Conservation (phyloP, 1,284 basidiomycete species). For the Ceratobasidium sp. region DNA sequence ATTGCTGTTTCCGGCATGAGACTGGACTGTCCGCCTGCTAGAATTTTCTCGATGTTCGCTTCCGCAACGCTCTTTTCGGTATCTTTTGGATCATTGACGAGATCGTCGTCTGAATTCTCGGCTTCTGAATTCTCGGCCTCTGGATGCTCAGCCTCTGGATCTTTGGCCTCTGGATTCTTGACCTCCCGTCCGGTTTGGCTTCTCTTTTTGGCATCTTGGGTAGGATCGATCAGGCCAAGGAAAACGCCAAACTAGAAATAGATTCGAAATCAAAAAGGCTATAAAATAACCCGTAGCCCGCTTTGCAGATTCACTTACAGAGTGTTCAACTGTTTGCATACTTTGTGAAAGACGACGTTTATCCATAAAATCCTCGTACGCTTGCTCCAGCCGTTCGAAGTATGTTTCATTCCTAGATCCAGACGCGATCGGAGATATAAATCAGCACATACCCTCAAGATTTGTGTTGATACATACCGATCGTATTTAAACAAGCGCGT, state of each 20-base stretch:
- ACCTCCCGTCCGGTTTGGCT: not conserved
- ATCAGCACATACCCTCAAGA: no score
- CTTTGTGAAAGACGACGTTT: conserved; percentile 31
- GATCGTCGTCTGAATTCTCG: conserved; percentile 21
- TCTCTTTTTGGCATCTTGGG: conserved; percentile 24
- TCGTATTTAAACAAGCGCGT: conserved; percentile 27
- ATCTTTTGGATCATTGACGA: conserved; percentile 5
- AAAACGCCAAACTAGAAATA: conserved; percentile 23
- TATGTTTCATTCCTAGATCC: conserved; percentile 18
- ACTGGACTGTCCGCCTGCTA: not conserved
- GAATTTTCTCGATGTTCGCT: conserved; percentile 13
- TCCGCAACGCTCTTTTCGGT: not conserved
- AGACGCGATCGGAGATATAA: not conserved
- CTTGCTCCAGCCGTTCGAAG: conserved; percentile 31
- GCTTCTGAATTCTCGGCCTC: not conserved
- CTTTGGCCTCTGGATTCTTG: not conserved
- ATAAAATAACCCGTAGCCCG: not conserved
- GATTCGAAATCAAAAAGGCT: not conserved
- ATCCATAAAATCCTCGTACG: conserved; percentile 38
- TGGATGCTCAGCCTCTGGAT: not conserved
- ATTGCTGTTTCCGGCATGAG: conserved; percentile 24
- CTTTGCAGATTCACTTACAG: not conserved
- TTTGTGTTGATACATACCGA: conserved; percentile 12
- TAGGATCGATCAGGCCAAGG: conserved; percentile 25
- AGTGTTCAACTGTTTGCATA: conserved; percentile 30